Conservation (phyloP, 2,329 filamentous ascomycete genomes). For the Aureobasidium mangrovei region DNA sequence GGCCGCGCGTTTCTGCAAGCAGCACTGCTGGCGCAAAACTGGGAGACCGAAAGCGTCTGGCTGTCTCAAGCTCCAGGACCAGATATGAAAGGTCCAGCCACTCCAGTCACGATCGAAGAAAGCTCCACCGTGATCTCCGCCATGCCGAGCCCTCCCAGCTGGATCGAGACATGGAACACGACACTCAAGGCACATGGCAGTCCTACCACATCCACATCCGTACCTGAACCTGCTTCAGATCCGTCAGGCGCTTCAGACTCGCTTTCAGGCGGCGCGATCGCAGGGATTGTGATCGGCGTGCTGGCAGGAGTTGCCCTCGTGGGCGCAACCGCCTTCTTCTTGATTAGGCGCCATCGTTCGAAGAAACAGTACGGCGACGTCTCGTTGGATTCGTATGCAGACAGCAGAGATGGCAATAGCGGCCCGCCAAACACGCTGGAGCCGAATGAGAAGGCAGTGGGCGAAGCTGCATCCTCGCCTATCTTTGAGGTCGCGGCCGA, state of each 20-base stretch:
- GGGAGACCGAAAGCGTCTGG: neutral
- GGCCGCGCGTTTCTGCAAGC: conserved; percentile 9
- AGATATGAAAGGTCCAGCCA: neutral
- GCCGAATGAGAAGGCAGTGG: neutral
- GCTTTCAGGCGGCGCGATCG: neutral
- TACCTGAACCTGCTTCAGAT: too few species aligned
- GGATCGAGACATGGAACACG: neutral
- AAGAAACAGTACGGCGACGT: neutral
- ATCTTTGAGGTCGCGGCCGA: neutral
- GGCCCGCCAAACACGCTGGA: neutral
- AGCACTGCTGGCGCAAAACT: conserved; percentile 6
- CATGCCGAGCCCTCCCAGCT: neutral
- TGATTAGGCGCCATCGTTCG: neutral
- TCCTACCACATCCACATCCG: neutral
- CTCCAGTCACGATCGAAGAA: neutral
- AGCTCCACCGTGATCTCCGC: neutral
- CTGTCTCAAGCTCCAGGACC: conserved; percentile 5
- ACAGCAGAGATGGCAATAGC: neutral
- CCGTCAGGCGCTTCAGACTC: neutral
- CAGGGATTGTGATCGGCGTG: conserved; percentile 1
- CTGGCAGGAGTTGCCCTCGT: neutral
- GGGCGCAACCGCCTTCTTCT: neutral
- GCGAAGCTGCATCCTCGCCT: neutral
- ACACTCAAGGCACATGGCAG: neutral
- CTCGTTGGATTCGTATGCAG: neutral